Evolutionary conservation across 768 basidiomycete species (phyloP).

Genomic region (Lactarius psammicola): DNA sequence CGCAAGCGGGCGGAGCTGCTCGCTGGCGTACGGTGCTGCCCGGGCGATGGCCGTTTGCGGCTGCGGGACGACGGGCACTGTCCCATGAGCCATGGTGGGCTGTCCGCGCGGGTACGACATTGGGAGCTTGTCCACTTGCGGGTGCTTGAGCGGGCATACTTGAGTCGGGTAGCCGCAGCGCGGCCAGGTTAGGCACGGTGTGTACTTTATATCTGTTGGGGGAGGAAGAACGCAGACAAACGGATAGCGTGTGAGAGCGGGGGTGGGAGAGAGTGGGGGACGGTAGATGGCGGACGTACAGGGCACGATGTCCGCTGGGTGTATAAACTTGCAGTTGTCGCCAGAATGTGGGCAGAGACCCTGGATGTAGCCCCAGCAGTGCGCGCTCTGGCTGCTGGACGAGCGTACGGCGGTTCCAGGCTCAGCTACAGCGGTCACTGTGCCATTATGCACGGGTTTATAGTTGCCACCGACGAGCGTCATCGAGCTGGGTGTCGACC

Average conservation of each 20-base stretch:
- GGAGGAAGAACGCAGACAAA: background rate
- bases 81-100: too few relatives aligned
- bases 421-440: background rate
- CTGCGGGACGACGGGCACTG: background rate
- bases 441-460: background rate
- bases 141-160: constrained; percentile 15
- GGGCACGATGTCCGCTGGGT: constrained; percentile 1
- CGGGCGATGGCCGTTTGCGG: background rate
- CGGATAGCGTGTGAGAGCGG: background rate
- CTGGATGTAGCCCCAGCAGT: constrained; percentile 22
- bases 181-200: constrained; percentile 18
- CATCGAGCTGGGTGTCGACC: constrained; percentile 17
- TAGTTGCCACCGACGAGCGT: background rate
- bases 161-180: constrained; percentile 13
- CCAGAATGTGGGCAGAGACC: constrained; percentile 12
- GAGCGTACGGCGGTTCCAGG: background rate
- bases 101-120: background rate
- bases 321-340: constrained; percentile 4
- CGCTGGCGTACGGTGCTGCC: background rate
- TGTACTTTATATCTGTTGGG: constrained; percentile 15
- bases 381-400: constrained; percentile 12
- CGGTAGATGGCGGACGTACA: background rate
- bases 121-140: constrained; percentile 8
- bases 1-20: background rate
- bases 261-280: background rate